These are phyloP conservation scores for Croton laevigatus DNA, from an alignment of 441 rosid genomes.

Conservation along the genomic window DNA sequence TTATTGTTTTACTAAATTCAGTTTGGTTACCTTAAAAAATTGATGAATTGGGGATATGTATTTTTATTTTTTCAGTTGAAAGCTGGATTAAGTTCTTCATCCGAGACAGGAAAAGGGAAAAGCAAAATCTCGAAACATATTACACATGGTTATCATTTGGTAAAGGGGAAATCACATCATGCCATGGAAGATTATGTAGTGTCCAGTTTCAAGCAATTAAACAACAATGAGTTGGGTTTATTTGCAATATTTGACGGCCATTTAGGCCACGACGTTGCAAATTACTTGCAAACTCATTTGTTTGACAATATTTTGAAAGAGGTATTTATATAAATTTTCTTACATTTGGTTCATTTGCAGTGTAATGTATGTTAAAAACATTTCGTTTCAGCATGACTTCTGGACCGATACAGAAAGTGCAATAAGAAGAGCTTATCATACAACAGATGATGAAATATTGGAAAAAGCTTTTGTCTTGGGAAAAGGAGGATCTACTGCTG, in stretches of 20 bases:
- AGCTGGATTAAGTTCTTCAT: slow-evolving; percentile 57
- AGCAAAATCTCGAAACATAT: slow-evolving; percentile 70
- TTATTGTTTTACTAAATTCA: not conserved
- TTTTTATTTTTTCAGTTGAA: slow-evolving; percentile 40
- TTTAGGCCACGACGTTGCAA: slow-evolving; percentile 71
- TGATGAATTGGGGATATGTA: not conserved
- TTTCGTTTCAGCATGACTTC: slow-evolving; percentile 49
- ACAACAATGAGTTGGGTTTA: slow-evolving; percentile 72
- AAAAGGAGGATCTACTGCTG: slow-evolving; percentile 92
- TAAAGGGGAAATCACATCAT: slow-evolving; percentile 68
- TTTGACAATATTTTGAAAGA: slow-evolving; percentile 75
- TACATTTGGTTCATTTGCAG: not conserved
- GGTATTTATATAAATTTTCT: slow-evolving; percentile 33
- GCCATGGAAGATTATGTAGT: slow-evolving; percentile 87
- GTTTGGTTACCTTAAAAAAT: not conserved
- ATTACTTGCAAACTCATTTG: slow-evolving; percentile 65
- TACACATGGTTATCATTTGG: slow-evolving; percentile 76
- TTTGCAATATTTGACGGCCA: slow-evolving; percentile 95
- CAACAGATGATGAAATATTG: slow-evolving; percentile 59
- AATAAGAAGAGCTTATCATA: slow-evolving; percentile 61
- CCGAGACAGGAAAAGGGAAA: slow-evolving; percentile 86
- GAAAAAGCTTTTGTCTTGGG: slow-evolving; percentile 71
- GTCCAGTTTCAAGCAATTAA: slow-evolving; percentile 70
- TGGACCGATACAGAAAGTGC: slow-evolving; percentile 74
- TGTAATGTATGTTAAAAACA: not conserved